Percentiles rank a stretch among this genome's conserved stretches.
Conservation (phyloP, 345 rosid species). For the Rubroshorea leprosula region DNA sequence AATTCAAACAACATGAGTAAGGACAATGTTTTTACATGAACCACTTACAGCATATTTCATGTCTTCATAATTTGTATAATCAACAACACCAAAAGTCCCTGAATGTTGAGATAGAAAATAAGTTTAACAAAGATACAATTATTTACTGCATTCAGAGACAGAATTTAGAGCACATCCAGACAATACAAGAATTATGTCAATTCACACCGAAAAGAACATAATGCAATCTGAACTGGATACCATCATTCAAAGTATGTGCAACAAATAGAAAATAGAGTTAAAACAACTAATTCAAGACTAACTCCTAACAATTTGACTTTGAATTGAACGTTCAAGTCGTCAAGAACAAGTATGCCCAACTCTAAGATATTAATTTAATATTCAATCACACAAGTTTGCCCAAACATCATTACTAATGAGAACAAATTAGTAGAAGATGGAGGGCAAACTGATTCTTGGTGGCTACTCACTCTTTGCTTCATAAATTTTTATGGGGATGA, state of each 20-base stretch:
- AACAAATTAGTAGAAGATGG: background rate
- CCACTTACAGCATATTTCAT: constrained; percentile 92
- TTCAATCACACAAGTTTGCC: background rate
- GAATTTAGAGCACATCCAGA: too few relatives aligned
- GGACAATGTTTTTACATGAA: background rate
- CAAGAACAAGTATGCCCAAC: background rate
- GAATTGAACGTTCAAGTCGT: background rate
- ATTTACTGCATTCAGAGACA: too few relatives aligned
- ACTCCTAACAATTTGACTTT: background rate
- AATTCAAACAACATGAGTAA: background rate
- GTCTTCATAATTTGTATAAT: constrained; percentile 86
- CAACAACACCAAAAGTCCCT: constrained; percentile 92
- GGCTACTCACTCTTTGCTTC: background rate
- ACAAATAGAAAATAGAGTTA: background rate
- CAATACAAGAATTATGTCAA: too few relatives aligned
- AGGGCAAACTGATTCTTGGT: background rate
- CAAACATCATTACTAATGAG: background rate
- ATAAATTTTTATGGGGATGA: background rate
- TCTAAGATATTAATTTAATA: background rate
- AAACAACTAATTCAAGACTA: background rate
- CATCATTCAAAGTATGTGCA: background rate
- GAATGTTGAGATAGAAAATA: constrained; percentile 13
- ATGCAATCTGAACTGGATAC: too few relatives aligned
- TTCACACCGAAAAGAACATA: too few relatives aligned
- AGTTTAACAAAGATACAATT: background rate